These are phyloP conservation scores for Solanum hybrid DNA, from an alignment of 305 asterid genomes.

Conservation along the genomic window DNA sequence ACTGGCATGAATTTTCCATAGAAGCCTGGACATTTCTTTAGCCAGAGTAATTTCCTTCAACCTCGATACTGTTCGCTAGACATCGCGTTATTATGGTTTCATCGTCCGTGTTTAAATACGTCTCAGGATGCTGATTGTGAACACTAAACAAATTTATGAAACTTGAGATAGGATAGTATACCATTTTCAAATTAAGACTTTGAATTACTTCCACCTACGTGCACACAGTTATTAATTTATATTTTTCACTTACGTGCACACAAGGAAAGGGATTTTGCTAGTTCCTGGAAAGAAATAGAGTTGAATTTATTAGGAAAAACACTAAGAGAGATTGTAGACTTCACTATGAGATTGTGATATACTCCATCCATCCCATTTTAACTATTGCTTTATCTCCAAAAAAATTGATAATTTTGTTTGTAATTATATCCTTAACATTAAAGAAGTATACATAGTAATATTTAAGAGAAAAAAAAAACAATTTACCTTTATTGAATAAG, in stretches of 20 bases:
- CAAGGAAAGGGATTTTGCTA: neutral
- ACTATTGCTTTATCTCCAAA: neutral
- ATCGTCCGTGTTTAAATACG: neutral
- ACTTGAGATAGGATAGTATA: neutral
- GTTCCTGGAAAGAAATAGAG: neutral
- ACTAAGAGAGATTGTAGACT: neutral
- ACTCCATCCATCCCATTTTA: neutral
- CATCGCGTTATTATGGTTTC: neutral
- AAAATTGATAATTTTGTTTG: neutral
- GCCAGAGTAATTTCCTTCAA: neutral
- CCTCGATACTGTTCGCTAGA: neutral
- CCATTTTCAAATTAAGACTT: neutral
- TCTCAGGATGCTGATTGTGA: neutral
- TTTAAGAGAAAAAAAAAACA: too few species aligned
- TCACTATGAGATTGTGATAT: neutral
- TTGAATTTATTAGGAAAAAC: neutral
- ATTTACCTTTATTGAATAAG: neutral
- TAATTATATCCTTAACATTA: neutral
- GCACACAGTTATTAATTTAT: too few species aligned
- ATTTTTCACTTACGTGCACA: neutral
- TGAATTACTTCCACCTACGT: neutral
- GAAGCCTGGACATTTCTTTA: neutral
- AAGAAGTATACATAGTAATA: neutral
- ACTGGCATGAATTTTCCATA: neutral
- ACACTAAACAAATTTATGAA: accelerated